phyloP scores from a whole-genome alignment of 1,284 basidiomycete species.

The Bondarzewia mesenterica region DNA sequence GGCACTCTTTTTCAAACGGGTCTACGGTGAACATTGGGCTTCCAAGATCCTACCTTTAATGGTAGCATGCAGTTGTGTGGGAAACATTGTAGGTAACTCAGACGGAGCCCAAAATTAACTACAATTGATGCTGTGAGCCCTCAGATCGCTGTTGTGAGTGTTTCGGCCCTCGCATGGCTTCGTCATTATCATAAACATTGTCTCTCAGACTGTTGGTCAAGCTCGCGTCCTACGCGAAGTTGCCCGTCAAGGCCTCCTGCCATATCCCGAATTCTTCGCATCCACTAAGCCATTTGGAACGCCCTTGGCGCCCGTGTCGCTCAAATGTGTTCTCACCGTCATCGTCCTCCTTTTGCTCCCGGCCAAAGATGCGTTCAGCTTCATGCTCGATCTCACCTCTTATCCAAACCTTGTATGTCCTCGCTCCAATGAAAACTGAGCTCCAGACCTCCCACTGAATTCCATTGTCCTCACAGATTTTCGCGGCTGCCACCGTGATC shows the following conservation, averaged over 20 bases:
- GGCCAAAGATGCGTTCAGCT: constrained; percentile 46
- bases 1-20: constrained; percentile 40
- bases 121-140: neutral
- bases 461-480: too few species aligned
- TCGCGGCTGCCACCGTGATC: constrained; percentile 9
- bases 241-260: constrained; percentile 32
- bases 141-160: constrained; percentile 19
- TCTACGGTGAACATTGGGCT: constrained; percentile 34
- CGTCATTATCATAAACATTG: constrained; percentile 11
- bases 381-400: constrained; percentile 37
- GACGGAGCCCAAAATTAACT: constrained; percentile 15
- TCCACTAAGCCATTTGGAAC: constrained; percentile 39
- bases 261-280: constrained; percentile 33
- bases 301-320: constrained; percentile 33
- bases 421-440: too few species aligned
- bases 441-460: neutral
- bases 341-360: constrained; percentile 39
- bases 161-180: constrained; percentile 33
- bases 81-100: constrained; percentile 35
- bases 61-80: constrained; percentile 33
- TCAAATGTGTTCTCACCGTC: constrained; percentile 38
- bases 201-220: constrained; percentile 28
- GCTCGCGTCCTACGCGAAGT: constrained; percentile 38
- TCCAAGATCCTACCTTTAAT: constrained; percentile 31
- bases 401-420: constrained; percentile 7